These are phyloP conservation scores for Phascolomyces articulosus DNA, from an alignment of 371 early-diverging fungal genomes.

Conservation along the genomic window DNA sequence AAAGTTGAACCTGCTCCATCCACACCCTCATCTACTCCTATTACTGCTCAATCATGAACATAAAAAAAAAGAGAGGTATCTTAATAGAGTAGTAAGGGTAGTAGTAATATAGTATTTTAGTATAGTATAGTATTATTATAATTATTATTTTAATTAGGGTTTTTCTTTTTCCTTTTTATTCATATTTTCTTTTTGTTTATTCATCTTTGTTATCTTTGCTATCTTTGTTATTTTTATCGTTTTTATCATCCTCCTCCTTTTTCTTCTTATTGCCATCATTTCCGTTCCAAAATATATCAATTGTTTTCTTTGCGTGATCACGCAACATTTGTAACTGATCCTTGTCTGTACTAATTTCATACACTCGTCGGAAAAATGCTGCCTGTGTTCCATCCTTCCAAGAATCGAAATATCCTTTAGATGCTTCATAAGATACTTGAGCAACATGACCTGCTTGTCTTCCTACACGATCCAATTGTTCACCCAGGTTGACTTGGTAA, in stretches of 20 bases:
- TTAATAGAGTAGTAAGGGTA: neutral
- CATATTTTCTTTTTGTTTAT: neutral
- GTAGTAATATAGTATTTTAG: neutral
- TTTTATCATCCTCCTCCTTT: neutral
- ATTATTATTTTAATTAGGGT: neutral
- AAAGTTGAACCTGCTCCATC: conserved; percentile 3
- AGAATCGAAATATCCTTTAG: conserved; percentile 13
- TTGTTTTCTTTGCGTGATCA: conserved; percentile 15
- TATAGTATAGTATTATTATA: neutral
- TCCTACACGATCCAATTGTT: conserved; percentile 2
- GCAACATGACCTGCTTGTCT: conserved; percentile 11
- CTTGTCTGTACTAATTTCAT: conserved; percentile 12
- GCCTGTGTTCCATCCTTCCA: conserved; percentile 28
- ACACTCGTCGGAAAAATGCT: conserved; percentile 18
- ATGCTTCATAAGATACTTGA: conserved; percentile 9
- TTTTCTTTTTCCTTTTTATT: conserved; percentile 1
- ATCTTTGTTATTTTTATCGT: neutral
- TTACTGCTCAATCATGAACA: neutral
- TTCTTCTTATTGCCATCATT: neutral
- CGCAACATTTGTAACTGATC: conserved; percentile 8
- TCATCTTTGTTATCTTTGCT: conserved; percentile 6
- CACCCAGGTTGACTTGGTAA: conserved; percentile 10
- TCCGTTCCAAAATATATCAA: conserved; percentile 14
- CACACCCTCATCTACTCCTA: neutral
- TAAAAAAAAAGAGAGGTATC: neutral